phyloP scores from a whole-genome alignment of 768 basidiomycete species.

The Xerocomellus intermedius region DNA sequence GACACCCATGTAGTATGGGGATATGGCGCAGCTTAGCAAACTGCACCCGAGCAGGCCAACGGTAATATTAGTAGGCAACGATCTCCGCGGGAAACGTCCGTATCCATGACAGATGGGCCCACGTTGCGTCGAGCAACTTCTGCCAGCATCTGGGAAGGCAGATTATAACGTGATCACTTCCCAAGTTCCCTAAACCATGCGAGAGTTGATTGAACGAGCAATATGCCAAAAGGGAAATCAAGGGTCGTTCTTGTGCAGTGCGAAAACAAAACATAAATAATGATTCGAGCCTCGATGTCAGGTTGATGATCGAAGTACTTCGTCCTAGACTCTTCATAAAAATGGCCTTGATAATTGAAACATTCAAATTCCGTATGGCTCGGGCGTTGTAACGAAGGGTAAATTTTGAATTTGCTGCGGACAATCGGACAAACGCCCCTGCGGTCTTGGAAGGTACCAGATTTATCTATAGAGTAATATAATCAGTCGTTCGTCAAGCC shows the following conservation, averaged over 20 bases:
- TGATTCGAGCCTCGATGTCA: constrained; percentile 4
- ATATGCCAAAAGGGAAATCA: constrained; percentile 9
- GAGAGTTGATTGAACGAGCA: constrained; percentile 4
- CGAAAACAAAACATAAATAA: background rate
- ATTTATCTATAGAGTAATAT: constrained; percentile 5
- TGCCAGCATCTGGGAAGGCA: constrained; percentile 17
- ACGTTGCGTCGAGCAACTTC: constrained; percentile 24
- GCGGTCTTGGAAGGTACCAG: background rate
- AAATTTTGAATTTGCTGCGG: constrained; percentile 6
- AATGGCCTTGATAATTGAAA: constrained; percentile 10
- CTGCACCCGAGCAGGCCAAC: constrained; percentile 10
- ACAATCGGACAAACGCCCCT: background rate
- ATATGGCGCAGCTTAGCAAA: constrained; percentile 19
- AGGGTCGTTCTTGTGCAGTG: constrained; percentile 4
- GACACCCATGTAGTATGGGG: constrained; percentile 17
- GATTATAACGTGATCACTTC: constrained; percentile 23
- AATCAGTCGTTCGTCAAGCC: constrained; percentile 3
- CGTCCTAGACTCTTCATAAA: background rate
- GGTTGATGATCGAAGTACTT: constrained; percentile 9
- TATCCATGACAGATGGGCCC: constrained; percentile 28
- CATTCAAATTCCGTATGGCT: background rate
- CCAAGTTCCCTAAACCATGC: constrained; percentile 13
- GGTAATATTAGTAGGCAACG: constrained; percentile 12
- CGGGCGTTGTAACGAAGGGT: background rate
- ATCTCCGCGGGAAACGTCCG: constrained; percentile 31